Conservation (phyloP, 495 filamentous ascomycete species). For the Lasiosphaeria ovina region DNA sequence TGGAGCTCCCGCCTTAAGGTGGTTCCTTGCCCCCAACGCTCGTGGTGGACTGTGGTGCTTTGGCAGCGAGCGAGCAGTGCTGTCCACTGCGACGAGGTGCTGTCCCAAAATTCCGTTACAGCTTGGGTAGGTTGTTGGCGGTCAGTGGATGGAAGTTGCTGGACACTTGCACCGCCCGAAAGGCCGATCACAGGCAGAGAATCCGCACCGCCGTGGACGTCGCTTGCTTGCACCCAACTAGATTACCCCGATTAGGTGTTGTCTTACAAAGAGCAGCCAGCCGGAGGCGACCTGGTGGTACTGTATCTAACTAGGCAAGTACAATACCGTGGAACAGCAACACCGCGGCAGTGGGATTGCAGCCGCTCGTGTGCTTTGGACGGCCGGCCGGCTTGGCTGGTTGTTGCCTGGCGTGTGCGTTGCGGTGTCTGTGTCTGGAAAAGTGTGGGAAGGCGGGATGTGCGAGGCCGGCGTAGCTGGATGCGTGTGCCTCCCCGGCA, state of each 20-base stretch:
- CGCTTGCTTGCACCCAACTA: neutral
- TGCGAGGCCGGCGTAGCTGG: neutral
- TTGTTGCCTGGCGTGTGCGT: neutral
- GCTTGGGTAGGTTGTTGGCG: no score
- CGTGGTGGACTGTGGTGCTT: no score
- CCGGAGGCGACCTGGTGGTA: conserved; percentile 17
- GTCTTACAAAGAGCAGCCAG: conserved; percentile 10
- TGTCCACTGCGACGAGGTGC: no score
- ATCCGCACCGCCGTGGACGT: neutral
- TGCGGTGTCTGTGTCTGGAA: neutral
- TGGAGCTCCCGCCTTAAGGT: no score
- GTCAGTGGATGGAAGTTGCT: no score
- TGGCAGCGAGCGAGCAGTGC: no score
- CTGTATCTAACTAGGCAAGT: conserved; percentile 1
- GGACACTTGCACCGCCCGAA: neutral
- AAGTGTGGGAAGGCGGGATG: neutral
- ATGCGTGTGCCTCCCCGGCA: no score
- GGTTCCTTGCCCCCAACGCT: no score
- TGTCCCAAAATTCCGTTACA: no score
- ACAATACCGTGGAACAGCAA: neutral
- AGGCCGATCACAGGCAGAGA: neutral
- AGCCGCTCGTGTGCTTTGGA: conserved; percentile 6
- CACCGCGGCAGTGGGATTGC: conserved; percentile 10
- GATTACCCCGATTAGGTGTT: no score
- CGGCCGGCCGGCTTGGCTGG: neutral